Conservation (phyloP, 805 yeast genomes). For the Hanseniaspora lindneri region DNA sequence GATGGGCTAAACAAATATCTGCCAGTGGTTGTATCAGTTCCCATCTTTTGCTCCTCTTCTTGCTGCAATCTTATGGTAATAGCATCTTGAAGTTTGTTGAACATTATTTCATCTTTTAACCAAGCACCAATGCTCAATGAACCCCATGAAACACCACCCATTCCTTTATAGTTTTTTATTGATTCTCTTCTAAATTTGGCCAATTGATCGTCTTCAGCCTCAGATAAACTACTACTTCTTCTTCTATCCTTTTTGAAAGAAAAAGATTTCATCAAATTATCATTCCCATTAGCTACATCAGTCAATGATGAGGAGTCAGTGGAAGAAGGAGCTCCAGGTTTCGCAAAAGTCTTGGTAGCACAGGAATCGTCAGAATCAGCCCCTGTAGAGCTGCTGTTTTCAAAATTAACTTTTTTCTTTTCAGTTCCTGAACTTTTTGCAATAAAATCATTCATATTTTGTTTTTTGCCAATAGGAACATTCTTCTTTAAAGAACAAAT, state of each 20-base stretch:
- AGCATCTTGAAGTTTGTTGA: constrained; percentile 28
- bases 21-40: neutral
- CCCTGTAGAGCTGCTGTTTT: neutral
- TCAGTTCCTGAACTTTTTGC: neutral
- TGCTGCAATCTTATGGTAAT: constrained; percentile 17
- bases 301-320: neutral
- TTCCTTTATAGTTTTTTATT: constrained; percentile 91
- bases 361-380: constrained; percentile 7
- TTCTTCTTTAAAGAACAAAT: neutral
- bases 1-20: constrained; percentile 17
- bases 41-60: constrained; percentile 12
- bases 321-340: neutral
- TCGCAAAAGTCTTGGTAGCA: neutral
- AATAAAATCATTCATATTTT: neutral
- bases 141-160: constrained; percentile 98
- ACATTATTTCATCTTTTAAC: constrained; percentile 85
- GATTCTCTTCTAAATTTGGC: constrained; percentile 70
- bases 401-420: neutral
- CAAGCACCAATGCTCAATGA: constrained; percentile 89
- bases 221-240: neutral
- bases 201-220: constrained; percentile 15
- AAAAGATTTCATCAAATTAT: neutral
- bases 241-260: neutral
- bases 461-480: neutral
- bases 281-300: neutral